phyloP scores from a whole-genome alignment of 2,329 filamentous ascomycete genomes.

The Claviceps sp. region DNA sequence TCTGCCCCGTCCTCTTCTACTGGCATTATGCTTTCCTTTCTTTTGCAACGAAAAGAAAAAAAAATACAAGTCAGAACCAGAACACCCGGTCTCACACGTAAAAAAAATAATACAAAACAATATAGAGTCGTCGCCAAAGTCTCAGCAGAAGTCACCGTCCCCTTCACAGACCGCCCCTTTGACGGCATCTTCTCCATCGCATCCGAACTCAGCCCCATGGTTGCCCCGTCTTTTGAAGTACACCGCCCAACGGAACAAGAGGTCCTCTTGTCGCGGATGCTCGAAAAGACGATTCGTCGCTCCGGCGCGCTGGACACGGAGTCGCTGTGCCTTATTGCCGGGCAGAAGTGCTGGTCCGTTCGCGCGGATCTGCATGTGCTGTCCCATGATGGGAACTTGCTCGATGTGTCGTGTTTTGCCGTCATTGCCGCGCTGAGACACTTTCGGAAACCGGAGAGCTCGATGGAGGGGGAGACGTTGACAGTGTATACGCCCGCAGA shows the following conservation, averaged over 20 bases:
- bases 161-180: constrained; percentile 78
- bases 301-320: constrained; percentile 90
- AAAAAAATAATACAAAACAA: background rate
- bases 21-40: background rate
- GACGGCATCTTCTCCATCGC: constrained; percentile 91
- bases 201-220: constrained; percentile 85
- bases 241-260: constrained; percentile 75
- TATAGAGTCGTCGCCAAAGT: constrained; percentile 68
- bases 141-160: constrained; percentile 76
- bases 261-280: constrained; percentile 69
- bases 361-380: constrained; percentile 86
- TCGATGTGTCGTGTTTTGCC: constrained; percentile 75
- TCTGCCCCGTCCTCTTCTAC: too few species aligned
- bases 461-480: constrained; percentile 70
- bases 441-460: constrained; percentile 81
- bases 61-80: too few species aligned
- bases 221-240: constrained; percentile 77
- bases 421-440: constrained; percentile 81
- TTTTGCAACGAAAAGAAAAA: too few species aligned
- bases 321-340: constrained; percentile 84
- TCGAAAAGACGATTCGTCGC: constrained; percentile 88
- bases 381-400: constrained; percentile 78
- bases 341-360: constrained; percentile 81
- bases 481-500: constrained; percentile 76
- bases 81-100: background rate